Conservation (phyloP, 306 rosid genomes). For the Argentina anserina region DNA sequence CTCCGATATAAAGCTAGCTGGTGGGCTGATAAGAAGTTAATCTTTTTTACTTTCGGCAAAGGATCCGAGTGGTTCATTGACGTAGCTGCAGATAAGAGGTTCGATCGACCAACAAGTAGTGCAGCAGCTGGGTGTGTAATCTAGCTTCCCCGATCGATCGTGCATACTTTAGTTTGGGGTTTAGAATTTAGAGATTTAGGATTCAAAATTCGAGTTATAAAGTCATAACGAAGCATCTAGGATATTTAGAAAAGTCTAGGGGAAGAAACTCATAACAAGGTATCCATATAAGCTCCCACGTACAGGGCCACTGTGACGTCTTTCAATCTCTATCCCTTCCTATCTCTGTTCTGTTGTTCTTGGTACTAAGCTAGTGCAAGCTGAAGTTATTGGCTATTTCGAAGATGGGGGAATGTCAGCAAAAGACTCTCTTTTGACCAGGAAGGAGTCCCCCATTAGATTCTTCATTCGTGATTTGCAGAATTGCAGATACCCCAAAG, state of each 20-base stretch:
- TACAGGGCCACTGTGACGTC: background rate
- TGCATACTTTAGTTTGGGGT: background rate
- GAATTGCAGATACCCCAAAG: slow-evolving; percentile 27
- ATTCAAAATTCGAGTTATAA: too few relatives aligned
- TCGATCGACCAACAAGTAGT: background rate
- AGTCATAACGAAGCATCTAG: background rate
- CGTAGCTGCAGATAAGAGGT: slow-evolving; percentile 27
- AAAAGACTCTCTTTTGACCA: slow-evolving; percentile 38
- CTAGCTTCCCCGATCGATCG: background rate
- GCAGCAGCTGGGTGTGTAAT: background rate
- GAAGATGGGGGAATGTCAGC: slow-evolving; percentile 39
- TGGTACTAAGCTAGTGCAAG: background rate
- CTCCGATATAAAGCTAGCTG: background rate
- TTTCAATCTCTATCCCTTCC: background rate
- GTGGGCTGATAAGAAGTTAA: slow-evolving; percentile 16
- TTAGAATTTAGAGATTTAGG: background rate
- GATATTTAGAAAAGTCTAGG: background rate
- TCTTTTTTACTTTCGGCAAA: slow-evolving; percentile 27
- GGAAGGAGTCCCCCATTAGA: slow-evolving; percentile 24
- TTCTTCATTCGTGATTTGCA: slow-evolving; percentile 36
- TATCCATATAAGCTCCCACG: background rate
- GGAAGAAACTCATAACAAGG: background rate
- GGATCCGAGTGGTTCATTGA: background rate
- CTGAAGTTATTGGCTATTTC: slow-evolving; percentile 31
- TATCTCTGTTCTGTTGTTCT: background rate